Base-by-base conservation (phyloP, 305 asterid species). In the Salvia sclarea region DNA sequence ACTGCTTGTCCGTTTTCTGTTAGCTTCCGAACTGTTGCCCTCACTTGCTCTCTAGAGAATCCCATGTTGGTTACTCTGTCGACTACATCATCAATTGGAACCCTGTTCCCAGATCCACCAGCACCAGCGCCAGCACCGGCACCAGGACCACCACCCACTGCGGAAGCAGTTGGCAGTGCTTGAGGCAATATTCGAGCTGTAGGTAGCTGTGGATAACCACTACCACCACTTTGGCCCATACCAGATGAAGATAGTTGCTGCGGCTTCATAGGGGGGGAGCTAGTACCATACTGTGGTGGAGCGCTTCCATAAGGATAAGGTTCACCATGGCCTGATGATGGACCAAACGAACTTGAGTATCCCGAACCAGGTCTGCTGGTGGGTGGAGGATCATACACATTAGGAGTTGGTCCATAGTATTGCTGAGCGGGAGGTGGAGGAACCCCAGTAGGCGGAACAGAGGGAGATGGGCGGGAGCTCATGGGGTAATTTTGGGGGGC, bases 21-120 rank as follows among this genome's bases (percentile, higher is more conserved):
- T 77, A 94, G 83, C 77, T 70, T 94, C 53, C 91, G 80, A 1
- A 94, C 97, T 12, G 95, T 86, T 50, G 89, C 95, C 81, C 90
- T 87, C 70, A 86, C 98, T 74, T 83, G 96, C 17, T 89, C 98
- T 80, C 96, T 89, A 14, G 97, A 58, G 75, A 94, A 94, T 62
- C 99, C 99, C 98, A 91, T 94, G 72, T 60, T 79, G 11, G 96
- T 89, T 49, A 94, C 97, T 64, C 88, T 91, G 66, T 91, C 97
- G 12, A 94, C 89, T 78, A 94, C 99, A 38, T 94, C 97, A 37
- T 94, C 99, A 48, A 89, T 81, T 8, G 96, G 92, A 71, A 86
- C 97, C 84, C 83, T 82, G 72, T 86, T 87, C 24, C 92, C 91
- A 20, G 90, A 52, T 14, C 90, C 84, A 43, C 77, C 75, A 14